A percentile compares a stretch with the other conserved stretches of the same genome.
Conservation (phyloP, 139 green algal genomes). For the Spirogloea muscicola region DNA sequence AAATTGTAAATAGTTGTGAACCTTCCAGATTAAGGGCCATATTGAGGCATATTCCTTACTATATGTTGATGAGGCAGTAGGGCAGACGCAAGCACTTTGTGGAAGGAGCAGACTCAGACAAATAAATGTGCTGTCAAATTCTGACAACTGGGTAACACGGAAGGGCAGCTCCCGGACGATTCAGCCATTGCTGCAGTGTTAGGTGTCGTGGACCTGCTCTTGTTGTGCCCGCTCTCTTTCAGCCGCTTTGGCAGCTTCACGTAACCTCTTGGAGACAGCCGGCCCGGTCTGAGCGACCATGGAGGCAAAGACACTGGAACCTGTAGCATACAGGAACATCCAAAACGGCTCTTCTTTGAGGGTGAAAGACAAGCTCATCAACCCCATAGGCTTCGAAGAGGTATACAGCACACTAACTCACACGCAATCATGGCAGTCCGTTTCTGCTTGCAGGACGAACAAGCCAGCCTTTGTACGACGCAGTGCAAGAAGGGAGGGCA, state of each 20-base stretch:
- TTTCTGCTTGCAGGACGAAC: neutral
- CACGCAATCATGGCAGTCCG: neutral
- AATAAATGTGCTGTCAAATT: no score
- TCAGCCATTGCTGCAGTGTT: no score
- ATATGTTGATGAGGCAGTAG: no score
- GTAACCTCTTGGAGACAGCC: neutral
- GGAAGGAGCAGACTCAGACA: no score
- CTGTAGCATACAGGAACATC: neutral
- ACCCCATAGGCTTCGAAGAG: neutral
- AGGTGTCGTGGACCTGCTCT: no score
- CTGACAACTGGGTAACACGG: no score
- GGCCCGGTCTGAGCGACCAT: constrained; percentile 3
- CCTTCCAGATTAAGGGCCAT: no score
- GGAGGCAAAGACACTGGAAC: neutral
- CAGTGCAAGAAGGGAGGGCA: neutral
- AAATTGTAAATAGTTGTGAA: no score
- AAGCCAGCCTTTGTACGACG: neutral
- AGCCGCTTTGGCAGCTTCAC: neutral
- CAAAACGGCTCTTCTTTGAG: neutral
- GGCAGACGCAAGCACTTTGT: no score
- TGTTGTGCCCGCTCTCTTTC: no score
- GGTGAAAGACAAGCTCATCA: neutral
- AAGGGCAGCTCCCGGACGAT: no score
- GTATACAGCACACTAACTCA: neutral
- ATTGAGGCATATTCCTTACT: no score